Evolutionary conservation across 2,329 filamentous ascomycete genomes (phyloP).

Genomic region (Alternaria consortialis): DNA sequence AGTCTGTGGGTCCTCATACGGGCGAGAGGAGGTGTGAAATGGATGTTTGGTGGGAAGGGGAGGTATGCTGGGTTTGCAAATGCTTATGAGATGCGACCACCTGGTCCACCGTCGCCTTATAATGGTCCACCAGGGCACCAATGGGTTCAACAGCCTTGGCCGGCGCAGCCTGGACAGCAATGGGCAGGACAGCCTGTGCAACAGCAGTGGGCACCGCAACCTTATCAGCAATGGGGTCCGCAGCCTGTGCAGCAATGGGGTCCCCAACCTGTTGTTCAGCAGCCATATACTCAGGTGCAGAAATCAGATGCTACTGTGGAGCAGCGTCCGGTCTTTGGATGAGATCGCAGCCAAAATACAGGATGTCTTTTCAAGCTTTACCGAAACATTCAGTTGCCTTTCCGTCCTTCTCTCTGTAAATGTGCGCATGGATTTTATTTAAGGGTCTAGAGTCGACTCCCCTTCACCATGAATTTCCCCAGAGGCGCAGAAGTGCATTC

Average conservation of each 20-base stretch:
- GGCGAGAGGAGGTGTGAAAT: constrained; percentile 38
- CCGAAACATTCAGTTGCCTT: background rate
- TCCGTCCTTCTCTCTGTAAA: background rate
- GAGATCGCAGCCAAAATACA: background rate
- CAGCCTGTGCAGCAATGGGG: constrained; percentile 4
- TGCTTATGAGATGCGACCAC: constrained; percentile 34
- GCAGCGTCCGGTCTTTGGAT: constrained; percentile 10
- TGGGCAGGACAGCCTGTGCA: constrained; percentile 13
- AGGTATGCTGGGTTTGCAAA: constrained; percentile 40
- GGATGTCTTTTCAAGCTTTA: background rate
- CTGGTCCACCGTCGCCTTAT: constrained; percentile 3
- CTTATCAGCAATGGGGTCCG: constrained; percentile 9
- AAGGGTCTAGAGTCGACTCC: background rate
- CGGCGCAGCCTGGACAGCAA: constrained; percentile 9
- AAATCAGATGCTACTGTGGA: constrained; percentile 10
- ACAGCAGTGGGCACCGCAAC: constrained; percentile 19
- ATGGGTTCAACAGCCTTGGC: constrained; percentile 6
- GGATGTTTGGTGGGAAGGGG: constrained; percentile 39
- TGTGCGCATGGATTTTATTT: no score
- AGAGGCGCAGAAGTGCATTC: background rate
- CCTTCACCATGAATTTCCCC: background rate
- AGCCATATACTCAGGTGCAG: constrained; percentile 1
- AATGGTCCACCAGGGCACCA: background rate
- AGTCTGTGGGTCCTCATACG: constrained; percentile 32
- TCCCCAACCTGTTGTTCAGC: background rate